A percentile compares a stretch with the other conserved stretches of the same genome.
phyloP scores from a whole-genome alignment of 768 basidiomycete species.

The Fibroporia radiculosa region DNA sequence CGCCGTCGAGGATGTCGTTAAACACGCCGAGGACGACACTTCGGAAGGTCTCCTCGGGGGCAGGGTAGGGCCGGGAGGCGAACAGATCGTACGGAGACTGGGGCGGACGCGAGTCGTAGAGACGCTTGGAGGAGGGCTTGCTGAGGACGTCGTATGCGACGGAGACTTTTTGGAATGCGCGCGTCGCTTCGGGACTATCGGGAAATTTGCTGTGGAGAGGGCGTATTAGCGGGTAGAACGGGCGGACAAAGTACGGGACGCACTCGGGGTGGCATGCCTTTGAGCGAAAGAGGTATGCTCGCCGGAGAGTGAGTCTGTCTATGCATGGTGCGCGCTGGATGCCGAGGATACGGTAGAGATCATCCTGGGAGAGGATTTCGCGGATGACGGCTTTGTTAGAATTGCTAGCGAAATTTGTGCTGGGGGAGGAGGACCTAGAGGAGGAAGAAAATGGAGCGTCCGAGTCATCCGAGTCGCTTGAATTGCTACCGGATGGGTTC shows the following conservation, averaged over 20 bases:
- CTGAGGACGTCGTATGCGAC: conserved; percentile 78
- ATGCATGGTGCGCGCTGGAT: conserved; percentile 39
- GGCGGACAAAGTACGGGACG: conserved; percentile 28
- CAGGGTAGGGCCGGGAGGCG: conserved; percentile 39
- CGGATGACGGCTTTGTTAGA: conserved; percentile 31
- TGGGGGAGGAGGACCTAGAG: conserved; percentile 12
- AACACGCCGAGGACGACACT: conserved; percentile 68
- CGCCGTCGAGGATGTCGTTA: conserved; percentile 79
- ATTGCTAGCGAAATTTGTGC: conserved; percentile 4
- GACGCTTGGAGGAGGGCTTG: conserved; percentile 56
- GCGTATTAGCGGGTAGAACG: not conserved
- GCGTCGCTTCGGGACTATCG: conserved; percentile 64
- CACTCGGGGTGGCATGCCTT: conserved; percentile 83
- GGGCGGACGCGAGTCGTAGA: conserved; percentile 57
- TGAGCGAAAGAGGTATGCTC: conserved; percentile 73
- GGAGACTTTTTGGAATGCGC: conserved; percentile 82
- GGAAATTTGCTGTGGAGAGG: conserved; percentile 62
- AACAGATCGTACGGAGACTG: conserved; percentile 43
- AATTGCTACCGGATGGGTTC: conserved; percentile 16
- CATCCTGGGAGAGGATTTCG: conserved; percentile 50
- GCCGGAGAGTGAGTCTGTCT: conserved; percentile 57
- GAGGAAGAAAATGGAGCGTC: conserved; percentile 22
- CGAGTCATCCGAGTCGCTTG: conserved; percentile 4
- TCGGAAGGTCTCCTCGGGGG: conserved; percentile 75
- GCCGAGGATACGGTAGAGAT: conserved; percentile 72